These are phyloP conservation scores for Cyclocybe cylindracea DNA, from an alignment of 768 basidiomycete species.

Conservation along the genomic window DNA sequence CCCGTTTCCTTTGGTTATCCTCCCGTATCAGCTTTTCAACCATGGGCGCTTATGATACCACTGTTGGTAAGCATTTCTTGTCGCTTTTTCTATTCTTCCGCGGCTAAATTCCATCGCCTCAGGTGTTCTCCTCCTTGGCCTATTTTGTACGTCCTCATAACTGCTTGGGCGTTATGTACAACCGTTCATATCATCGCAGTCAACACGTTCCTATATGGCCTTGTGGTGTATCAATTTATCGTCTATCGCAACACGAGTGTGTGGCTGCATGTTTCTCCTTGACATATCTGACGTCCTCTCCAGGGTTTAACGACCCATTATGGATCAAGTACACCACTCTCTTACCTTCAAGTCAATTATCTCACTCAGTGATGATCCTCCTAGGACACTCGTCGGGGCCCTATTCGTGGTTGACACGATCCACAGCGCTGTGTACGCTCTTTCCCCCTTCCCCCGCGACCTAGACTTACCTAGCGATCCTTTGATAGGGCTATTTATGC, in stretches of 20 bases:
- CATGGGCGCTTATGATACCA: constrained; percentile 30
- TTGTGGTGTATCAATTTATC: constrained; percentile 42
- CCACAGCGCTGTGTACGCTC: constrained; percentile 36
- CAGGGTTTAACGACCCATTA: constrained; percentile 37
- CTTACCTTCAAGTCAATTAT: background rate
- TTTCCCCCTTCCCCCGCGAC: background rate
- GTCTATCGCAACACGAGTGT: constrained; percentile 35
- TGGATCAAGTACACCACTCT: constrained; percentile 32
- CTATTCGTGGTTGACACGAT: constrained; percentile 36
- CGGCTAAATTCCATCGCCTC: background rate
- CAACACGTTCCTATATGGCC: constrained; percentile 39
- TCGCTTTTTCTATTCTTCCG: background rate
- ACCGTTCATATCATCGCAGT: constrained; percentile 9
- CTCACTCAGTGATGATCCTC: background rate
- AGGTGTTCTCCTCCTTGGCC: constrained; percentile 33
- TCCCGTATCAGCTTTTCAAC: background rate
- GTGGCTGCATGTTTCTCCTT: constrained; percentile 3
- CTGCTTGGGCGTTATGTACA: background rate
- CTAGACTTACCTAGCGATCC: background rate
- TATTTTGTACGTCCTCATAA: constrained; percentile 24
- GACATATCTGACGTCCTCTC: background rate
- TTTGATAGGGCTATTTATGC: constrained; percentile 29
- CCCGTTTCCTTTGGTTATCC: background rate
- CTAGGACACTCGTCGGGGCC: constrained; percentile 30
- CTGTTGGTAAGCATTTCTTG: constrained; percentile 22